These are phyloP conservation scores for Sechiopsis laciniata DNA, from an alignment of 306 rosid species.

Conservation along the genomic window DNA sequence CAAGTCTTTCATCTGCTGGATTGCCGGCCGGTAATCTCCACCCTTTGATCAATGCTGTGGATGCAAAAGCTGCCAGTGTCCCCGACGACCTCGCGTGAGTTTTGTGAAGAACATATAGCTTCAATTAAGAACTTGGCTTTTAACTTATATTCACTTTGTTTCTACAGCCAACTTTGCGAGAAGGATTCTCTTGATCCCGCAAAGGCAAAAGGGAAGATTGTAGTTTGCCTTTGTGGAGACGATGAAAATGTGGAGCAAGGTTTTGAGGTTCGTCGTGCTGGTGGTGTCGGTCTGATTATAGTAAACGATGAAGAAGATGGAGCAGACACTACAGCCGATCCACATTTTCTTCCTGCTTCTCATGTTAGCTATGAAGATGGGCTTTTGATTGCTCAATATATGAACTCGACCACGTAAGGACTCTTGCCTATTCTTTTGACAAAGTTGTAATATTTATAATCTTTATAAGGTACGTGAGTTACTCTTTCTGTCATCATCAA, in stretches of 20 bases:
- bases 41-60: too few species aligned
- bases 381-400: not conserved
- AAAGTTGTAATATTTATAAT: too few species aligned
- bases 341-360: slow-evolving; percentile 9
- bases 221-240: slow-evolving; percentile 15
- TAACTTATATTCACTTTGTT: not conserved
- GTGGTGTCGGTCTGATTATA: slow-evolving; percentile 7
- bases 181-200: not conserved
- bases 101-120: not conserved
- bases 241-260: not conserved
- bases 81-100: too few species aligned
- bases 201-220: slow-evolving; percentile 15
- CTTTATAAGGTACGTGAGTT: too few species aligned
- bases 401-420: not conserved
- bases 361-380: not conserved
- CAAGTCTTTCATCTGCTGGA: too few species aligned
- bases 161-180: not conserved
- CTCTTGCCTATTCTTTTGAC: too few species aligned
- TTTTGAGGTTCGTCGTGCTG: not conserved
- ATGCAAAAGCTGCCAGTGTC: too few species aligned
- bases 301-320: not conserved
- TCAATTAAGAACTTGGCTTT: not conserved
- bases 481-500: too few species aligned
- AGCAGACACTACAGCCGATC: not conserved
- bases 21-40: too few species aligned